Percentiles rank a stretch among this genome's conserved stretches.
phyloP scores from a whole-genome alignment of 495 filamentous ascomycete species.

The Penicillium angulare region DNA sequence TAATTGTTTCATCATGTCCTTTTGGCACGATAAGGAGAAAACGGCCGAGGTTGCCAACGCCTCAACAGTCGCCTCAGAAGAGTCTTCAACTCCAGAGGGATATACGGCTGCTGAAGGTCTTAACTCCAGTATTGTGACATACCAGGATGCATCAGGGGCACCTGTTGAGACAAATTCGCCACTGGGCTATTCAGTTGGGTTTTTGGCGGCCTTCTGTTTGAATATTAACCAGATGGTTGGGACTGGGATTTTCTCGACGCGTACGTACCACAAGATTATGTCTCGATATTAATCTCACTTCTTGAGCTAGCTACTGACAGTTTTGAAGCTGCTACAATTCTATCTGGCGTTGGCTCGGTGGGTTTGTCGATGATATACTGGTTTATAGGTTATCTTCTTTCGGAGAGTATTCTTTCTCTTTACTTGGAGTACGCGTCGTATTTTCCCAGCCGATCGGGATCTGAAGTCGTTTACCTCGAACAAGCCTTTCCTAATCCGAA shows the following conservation, averaged over 20 bases:
- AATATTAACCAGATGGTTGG: slow-evolving; percentile 68
- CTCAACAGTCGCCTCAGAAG: too few species aligned
- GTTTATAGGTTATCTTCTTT: slow-evolving; percentile 56
- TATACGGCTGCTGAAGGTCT: too few species aligned
- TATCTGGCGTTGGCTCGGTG: slow-evolving; percentile 56
- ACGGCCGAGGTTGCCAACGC: too few species aligned
- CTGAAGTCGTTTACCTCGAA: slow-evolving; percentile 65
- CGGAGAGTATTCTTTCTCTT: slow-evolving; percentile 47
- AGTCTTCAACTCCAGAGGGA: too few species aligned
- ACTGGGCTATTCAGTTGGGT: slow-evolving; percentile 57
- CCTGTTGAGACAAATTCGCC: slow-evolving; percentile 60
- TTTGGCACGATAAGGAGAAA: too few species aligned
- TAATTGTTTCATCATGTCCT: too few species aligned
- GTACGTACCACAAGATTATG: slow-evolving; percentile 30
- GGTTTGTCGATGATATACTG: slow-evolving; percentile 61
- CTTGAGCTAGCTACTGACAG: background rate
- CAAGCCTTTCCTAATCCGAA: slow-evolving; percentile 61
- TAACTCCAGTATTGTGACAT: slow-evolving; percentile 55
- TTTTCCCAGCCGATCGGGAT: slow-evolving; percentile 64
- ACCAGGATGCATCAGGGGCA: slow-evolving; percentile 62
- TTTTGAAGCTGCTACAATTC: slow-evolving; percentile 51
- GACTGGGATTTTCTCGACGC: slow-evolving; percentile 64
- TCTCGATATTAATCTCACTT: too few species aligned
- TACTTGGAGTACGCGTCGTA: slow-evolving; percentile 62
- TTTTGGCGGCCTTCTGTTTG: slow-evolving; percentile 55